phyloP scores from a whole-genome alignment of 106 monocot species.

The Hemerocallis citrina region DNA sequence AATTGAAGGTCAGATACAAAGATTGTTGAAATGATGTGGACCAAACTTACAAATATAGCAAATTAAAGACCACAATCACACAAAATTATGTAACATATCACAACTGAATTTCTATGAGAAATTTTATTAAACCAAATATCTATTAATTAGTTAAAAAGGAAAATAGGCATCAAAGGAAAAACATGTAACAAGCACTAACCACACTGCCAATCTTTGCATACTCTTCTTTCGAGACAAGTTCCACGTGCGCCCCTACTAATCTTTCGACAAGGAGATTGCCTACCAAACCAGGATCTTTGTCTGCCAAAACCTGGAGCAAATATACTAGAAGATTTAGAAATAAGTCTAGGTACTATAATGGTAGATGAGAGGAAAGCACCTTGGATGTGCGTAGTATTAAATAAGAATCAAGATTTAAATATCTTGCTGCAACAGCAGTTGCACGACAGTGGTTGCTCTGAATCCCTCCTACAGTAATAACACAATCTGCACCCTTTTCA shows the following conservation, averaged over 20 bases:
- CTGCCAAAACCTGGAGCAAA: conserved; percentile 42
- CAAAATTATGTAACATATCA: no score
- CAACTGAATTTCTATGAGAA: no score
- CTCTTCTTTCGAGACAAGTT: conserved; percentile 96
- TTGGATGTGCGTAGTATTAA: conserved; percentile 93
- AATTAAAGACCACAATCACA: no score
- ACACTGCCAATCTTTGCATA: conserved; percentile 85
- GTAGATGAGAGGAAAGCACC: conserved; percentile 25
- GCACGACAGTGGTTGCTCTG: conserved; percentile 99
- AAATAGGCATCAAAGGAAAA: no score
- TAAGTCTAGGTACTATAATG: not conserved
- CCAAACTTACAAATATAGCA: no score
- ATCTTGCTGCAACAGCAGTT: conserved; percentile 91
- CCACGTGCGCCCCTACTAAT: conserved; percentile 87
- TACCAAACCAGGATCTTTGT: conserved; percentile 85
- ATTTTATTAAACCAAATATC: no score
- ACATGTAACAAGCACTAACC: conserved; percentile 24
- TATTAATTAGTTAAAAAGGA: no score
- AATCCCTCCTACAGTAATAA: conserved; percentile 93
- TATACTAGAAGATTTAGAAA: not conserved
- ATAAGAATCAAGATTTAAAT: conserved; percentile 86
- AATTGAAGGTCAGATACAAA: no score
- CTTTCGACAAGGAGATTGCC: conserved; percentile 96
- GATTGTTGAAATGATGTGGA: no score
- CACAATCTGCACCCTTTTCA: conserved; percentile 72